A percentile compares a stretch with the other conserved stretches of the same genome.
Evolutionary conservation across 2,329 filamentous ascomycete species (phyloP).

Genomic region (Claviceps fusiformis): DNA sequence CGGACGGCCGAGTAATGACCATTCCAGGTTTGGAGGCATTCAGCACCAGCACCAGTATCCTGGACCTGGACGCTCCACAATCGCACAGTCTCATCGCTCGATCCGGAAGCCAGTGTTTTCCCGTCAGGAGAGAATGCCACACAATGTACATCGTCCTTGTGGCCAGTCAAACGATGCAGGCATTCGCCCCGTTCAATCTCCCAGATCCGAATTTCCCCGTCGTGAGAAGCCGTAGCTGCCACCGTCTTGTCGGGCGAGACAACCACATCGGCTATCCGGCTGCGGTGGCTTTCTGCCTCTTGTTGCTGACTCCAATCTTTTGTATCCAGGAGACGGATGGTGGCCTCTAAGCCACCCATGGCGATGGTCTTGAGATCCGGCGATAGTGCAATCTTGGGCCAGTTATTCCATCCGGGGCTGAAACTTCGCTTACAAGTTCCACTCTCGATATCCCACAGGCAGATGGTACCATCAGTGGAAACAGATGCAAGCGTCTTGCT

Average conservation of each 20-base stretch:
- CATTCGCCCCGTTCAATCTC: conserved; percentile 6
- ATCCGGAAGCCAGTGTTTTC: conserved; percentile 4
- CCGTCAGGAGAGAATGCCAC: conserved; percentile 5
- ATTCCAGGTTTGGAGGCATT: conserved; percentile 9
- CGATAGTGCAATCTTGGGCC: conserved; percentile 7
- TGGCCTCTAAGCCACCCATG: conserved; percentile 7
- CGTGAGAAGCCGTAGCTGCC: conserved; percentile 6
- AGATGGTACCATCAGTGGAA: conserved; percentile 6
- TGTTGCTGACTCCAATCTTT: conserved; percentile 5
- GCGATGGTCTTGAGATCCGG: conserved; percentile 6
- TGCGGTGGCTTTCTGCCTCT: conserved; percentile 5
- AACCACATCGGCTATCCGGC: conserved; percentile 6
- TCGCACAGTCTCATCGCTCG: conserved; percentile 5
- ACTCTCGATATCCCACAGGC: conserved; percentile 7
- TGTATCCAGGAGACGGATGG: conserved; percentile 6
- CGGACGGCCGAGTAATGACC: conserved; percentile 6
- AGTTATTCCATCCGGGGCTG: conserved; percentile 8
- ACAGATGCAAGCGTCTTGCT: conserved; percentile 6
- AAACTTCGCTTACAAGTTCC: conserved; percentile 5
- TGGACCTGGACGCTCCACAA: conserved; percentile 2
- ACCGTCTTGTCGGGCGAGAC: conserved; percentile 5
- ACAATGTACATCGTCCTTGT: conserved; percentile 3
- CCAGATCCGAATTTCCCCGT: conserved; percentile 6
- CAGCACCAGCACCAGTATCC: not conserved
- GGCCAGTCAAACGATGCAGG: conserved; percentile 2